Conservation (phyloP, 371 early-diverging fungal species). For the Chytridium lagenaria region DNA sequence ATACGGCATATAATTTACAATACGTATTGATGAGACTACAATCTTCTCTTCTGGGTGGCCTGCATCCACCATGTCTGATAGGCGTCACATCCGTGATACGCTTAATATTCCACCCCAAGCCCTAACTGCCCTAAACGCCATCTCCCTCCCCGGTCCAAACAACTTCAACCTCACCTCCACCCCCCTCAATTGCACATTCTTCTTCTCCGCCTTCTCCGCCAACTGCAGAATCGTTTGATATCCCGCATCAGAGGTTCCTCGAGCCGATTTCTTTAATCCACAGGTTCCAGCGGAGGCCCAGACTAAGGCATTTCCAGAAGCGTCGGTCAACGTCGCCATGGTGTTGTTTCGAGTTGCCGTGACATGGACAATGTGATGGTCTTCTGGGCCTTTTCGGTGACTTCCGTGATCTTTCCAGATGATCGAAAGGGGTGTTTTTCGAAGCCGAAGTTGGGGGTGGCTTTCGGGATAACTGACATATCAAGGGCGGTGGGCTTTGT, state of each 20-base stretch:
- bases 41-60: constrained; percentile 88
- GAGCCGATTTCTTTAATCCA: constrained; percentile 87
- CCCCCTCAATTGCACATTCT: constrained; percentile 46
- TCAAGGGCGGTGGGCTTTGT: too few relatives aligned
- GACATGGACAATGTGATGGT: constrained; percentile 65
- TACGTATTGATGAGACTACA: constrained; percentile 56
- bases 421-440: background rate
- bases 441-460: background rate
- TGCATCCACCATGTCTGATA: constrained; percentile 92
- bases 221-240: constrained; percentile 87
- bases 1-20: background rate
- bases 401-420: background rate
- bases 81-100: constrained; percentile 89
- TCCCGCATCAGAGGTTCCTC: constrained; percentile 91
- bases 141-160: constrained; percentile 92
- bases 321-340: constrained; percentile 79
- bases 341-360: constrained; percentile 89
- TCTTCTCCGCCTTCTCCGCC: constrained; percentile 46
- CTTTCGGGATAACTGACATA: too few relatives aligned
- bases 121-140: constrained; percentile 83
- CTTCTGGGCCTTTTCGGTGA: too few relatives aligned
- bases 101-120: constrained; percentile 75
- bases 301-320: constrained; percentile 71
- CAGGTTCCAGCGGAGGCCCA: constrained; percentile 82
- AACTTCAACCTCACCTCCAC: constrained; percentile 86